Percentiles rank a stretch among this genome's conserved stretches.
phyloP scores from a whole-genome alignment of 208 protist species.

The Leishmania braziliensis region DNA sequence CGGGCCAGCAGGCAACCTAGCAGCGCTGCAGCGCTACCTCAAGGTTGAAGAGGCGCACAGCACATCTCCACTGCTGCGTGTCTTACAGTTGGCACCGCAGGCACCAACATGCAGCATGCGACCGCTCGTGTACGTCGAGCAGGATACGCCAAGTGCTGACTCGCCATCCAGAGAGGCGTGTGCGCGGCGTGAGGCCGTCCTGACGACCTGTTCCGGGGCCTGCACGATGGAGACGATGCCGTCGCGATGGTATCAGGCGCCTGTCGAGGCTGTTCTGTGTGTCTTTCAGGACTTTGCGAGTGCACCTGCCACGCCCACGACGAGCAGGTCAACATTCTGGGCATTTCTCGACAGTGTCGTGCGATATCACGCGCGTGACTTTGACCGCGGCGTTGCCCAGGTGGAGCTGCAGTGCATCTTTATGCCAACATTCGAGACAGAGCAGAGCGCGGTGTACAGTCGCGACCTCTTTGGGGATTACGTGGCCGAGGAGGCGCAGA shows the following conservation, averaged over 20 bases:
- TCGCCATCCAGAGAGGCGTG: background rate
- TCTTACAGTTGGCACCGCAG: conserved; percentile 10
- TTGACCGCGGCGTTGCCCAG: conserved; percentile 7
- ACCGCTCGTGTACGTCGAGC: conserved; percentile 19
- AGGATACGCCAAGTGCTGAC: background rate
- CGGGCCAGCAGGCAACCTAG: conserved; percentile 1
- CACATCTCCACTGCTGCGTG: conserved; percentile 11
- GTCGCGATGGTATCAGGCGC: background rate
- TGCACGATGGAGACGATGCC: background rate
- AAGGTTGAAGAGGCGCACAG: background rate
- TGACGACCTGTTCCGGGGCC: conserved; percentile 6
- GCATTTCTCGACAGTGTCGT: conserved; percentile 21
- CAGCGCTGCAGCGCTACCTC: conserved; percentile 12
- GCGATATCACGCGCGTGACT: conserved; percentile 16
- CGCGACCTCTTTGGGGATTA: conserved; percentile 23
- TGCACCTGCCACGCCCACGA: background rate
- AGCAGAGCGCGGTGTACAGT: background rate
- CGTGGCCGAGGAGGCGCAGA: background rate
- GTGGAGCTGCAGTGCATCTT: conserved; percentile 31
- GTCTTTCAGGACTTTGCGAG: conserved; percentile 11
- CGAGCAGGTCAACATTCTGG: conserved; percentile 33
- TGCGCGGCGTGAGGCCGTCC: background rate
- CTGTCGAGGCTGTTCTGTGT: conserved; percentile 1
- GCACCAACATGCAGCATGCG: background rate
- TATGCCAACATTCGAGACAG: conserved; percentile 17